A percentile compares a stretch with the other conserved stretches of the same genome.
Evolutionary conservation across 192 early-diverging fungal genomes (phyloP).

Genomic region (Backusella sp.): DNA sequence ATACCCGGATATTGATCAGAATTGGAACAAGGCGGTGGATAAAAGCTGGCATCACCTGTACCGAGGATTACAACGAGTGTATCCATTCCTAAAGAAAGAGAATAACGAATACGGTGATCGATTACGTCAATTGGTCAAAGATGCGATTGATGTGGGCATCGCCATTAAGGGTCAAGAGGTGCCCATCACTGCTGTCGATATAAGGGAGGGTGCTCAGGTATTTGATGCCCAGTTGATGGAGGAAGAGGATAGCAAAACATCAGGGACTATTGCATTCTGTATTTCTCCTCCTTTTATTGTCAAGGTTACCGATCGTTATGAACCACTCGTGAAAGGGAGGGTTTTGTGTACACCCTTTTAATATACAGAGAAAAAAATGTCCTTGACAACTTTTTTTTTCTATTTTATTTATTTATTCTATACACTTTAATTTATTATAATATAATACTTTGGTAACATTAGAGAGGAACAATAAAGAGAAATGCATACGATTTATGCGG

Average conservation of each 20-base stretch:
- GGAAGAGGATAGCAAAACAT: conserved; percentile 14
- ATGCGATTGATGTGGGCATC: conserved; percentile 18
- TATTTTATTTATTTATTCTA: background rate
- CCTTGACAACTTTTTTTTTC: background rate
- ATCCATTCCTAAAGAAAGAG: conserved; percentile 7
- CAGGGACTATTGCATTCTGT: conserved; percentile 28
- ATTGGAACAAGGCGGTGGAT: conserved; percentile 13
- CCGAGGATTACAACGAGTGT: conserved; percentile 23
- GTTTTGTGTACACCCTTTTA: conserved; percentile 16
- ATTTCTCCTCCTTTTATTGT: conserved; percentile 34
- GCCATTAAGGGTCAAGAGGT: conserved; percentile 37
- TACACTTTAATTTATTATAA: background rate
- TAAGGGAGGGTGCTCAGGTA: conserved; percentile 18
- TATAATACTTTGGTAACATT: too few species aligned
- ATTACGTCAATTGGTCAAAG: conserved; percentile 24
- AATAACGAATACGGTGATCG: conserved; percentile 15
- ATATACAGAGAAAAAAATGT: background rate
- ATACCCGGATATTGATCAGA: conserved; percentile 10
- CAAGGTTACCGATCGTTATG: background rate
- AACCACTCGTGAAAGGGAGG: conserved; percentile 17
- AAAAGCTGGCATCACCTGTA: conserved; percentile 24
- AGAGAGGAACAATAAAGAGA: background rate
- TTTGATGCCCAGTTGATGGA: conserved; percentile 30
- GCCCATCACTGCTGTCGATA: conserved; percentile 27
- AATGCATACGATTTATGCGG: background rate